A percentile compares a stretch with the other conserved stretches of the same genome.
Evolutionary conservation across 345 rosid genomes (phyloP).

Genomic region (Melaleuca alternifolia): DNA sequence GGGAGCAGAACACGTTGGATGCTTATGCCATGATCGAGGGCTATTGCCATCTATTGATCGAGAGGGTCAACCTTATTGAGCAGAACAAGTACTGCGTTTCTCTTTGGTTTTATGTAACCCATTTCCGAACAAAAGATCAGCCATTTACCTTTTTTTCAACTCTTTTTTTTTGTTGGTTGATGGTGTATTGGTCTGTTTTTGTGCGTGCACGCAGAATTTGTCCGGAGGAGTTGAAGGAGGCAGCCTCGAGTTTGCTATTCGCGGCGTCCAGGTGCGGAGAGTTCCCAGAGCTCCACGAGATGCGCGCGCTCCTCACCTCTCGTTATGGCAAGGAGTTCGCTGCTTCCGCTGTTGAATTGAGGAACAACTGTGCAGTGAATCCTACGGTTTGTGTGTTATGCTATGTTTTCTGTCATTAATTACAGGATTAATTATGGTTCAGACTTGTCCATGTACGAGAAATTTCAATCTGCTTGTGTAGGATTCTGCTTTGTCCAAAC

Average conservation of each 20-base stretch:
- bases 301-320: constrained; percentile 50
- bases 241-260: constrained; percentile 55
- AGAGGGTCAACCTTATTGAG: constrained; percentile 55
- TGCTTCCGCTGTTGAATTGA: constrained; percentile 63
- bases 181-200: neutral
- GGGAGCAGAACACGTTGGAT: constrained; percentile 63
- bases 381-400: constrained; percentile 21
- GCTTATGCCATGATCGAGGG: constrained; percentile 54
- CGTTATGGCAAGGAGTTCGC: constrained; percentile 76
- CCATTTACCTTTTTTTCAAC: neutral
- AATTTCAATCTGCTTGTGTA: neutral
- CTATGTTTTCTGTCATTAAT: neutral
- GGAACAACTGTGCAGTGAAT: constrained; percentile 64
- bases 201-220: constrained; percentile 35
- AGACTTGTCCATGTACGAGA: neutral
- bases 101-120: neutral
- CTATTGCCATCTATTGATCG: constrained; percentile 51
- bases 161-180: neutral
- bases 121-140: neutral
- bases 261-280: constrained; percentile 86
- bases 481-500: neutral
- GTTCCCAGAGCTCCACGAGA: constrained; percentile 83
- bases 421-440: neutral
- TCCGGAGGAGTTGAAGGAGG: constrained; percentile 73
- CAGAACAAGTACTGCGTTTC: constrained; percentile 22